Percentiles rank a stretch among this genome's conserved stretches.
phyloP scores from a whole-genome alignment of 495 filamentous ascomycete genomes.

The Penicillium pancosmium region DNA sequence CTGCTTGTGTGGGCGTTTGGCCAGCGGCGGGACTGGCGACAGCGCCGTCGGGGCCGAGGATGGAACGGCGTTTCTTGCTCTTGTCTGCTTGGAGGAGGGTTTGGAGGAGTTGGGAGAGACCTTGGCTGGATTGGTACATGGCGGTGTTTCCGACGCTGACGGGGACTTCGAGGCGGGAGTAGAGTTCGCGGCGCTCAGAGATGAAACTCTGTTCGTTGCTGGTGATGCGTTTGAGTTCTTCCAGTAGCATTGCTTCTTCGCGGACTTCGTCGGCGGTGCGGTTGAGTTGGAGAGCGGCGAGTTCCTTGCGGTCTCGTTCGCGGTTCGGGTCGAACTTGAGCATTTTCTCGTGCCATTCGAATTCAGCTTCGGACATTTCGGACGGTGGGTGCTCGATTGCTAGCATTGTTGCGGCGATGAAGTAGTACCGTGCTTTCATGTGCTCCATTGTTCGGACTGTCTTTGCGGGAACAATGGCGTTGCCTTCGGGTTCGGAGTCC shows the following conservation, averaged over 20 bases:
- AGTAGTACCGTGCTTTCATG: slow-evolving; percentile 88
- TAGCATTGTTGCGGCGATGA: slow-evolving; percentile 82
- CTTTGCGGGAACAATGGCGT: slow-evolving; percentile 45
- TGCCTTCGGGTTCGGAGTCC: slow-evolving; percentile 41
- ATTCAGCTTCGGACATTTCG: slow-evolving; percentile 83
- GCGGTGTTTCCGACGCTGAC: slow-evolving; percentile 66
- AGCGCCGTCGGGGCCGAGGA: slow-evolving; percentile 60
- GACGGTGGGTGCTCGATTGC: slow-evolving; percentile 77
- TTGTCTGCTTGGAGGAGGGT: slow-evolving; percentile 79
- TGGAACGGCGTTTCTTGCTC: slow-evolving; percentile 75
- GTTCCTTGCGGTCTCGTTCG: slow-evolving; percentile 78
- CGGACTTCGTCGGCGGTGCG: slow-evolving; percentile 84
- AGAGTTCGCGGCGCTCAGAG: slow-evolving; percentile 87
- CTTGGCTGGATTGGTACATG: slow-evolving; percentile 76
- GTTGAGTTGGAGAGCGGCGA: slow-evolving; percentile 75
- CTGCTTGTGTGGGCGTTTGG: slow-evolving; percentile 50
- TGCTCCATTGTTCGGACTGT: slow-evolving; percentile 76
- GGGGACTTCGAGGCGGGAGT: slow-evolving; percentile 79
- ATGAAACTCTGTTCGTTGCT: slow-evolving; percentile 78
- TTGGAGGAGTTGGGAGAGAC: slow-evolving; percentile 76
- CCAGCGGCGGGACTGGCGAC: slow-evolving; percentile 50
- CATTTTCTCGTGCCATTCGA: slow-evolving; percentile 78
- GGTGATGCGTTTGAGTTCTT: slow-evolving; percentile 88
- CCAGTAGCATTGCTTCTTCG: slow-evolving; percentile 85
- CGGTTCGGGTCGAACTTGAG: slow-evolving; percentile 77